Evolutionary conservation across 139 green algal genomes (phyloP), one percentile per base, ranked within the genome.

Genomic region (Chlorella sp.): DNA sequence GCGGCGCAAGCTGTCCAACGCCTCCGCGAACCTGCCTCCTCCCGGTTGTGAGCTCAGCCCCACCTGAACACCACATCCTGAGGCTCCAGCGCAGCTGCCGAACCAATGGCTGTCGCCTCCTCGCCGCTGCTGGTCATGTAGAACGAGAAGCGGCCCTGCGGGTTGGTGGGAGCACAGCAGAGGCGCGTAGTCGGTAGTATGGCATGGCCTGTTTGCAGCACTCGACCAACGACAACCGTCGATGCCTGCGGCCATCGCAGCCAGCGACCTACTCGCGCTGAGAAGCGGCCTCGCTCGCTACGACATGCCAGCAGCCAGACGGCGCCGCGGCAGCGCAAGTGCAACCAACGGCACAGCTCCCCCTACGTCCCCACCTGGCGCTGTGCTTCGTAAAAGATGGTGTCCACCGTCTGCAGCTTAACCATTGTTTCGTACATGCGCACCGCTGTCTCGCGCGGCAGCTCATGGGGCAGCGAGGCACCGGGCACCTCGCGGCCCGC

Each of bases 381-480:
- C 90, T 99, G 96, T n/a, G 96, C 94, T 70, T 98, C 96, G 67
- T 98, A 98, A 78, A 98, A 98, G 0, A 99, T 82, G 0, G 86
- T 91, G 89, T 99, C 96, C 89, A 98, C 94, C 15, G 88, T 93
- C 71, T 96, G 93, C 75, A 95, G 82, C 0, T 30, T 82, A 16
- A 93, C 87, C 94, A 97, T 97, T 57, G 70, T 88, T 15, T 72
- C 13, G 85, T 95, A 95, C 64, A 96, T 92, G 16, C 69, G 68
- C 4, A 91, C 56, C 0, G 89, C 91, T 32, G 90, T 81, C 20
- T 88, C 73, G 51, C 93, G 39, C 28, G 83, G 13, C 26, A 94
- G 55, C 0, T 86, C 75, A 73, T 95, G 87, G 17, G 90, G 88
- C 18, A 93, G 51, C 1, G 83, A 56, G 17, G 91, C 89, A 30